Conservation (phyloP, 2,329 filamentous ascomycete genomes). For the Penicillium sp. region DNA sequence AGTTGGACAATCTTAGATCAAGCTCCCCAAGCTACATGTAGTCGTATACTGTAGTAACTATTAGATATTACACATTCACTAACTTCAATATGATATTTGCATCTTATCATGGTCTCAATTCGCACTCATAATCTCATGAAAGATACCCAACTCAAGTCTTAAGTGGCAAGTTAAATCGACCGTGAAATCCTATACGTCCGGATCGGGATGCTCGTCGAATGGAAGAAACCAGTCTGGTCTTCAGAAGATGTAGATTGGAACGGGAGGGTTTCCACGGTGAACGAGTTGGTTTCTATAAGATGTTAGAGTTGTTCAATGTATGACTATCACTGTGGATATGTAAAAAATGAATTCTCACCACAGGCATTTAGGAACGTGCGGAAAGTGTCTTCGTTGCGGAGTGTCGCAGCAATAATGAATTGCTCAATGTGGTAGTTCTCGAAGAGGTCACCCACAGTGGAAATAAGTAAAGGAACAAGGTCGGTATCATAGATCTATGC, state of each 20-base stretch:
- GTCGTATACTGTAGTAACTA: neutral
- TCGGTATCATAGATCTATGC: conserved; percentile 60
- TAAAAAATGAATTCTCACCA: conserved; percentile 46
- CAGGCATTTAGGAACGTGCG: conserved; percentile 58
- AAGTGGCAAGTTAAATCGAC: neutral
- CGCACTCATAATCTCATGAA: conserved; percentile 5
- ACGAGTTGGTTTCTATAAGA: conserved; percentile 32
- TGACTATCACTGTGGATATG: too few relatives aligned
- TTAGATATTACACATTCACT: neutral
- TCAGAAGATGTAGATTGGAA: conserved; percentile 46
- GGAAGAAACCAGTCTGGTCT: conserved; percentile 50
- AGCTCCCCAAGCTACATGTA: neutral
- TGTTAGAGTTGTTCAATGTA: neutral
- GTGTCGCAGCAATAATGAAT: conserved; percentile 60
- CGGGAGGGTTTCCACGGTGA: conserved; percentile 40
- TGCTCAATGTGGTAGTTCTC: conserved; percentile 51
- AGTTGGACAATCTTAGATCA: neutral
- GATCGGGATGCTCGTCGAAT: conserved; percentile 42
- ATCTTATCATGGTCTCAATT: neutral
- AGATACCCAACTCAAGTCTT: neutral
- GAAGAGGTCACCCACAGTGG: conserved; percentile 57
- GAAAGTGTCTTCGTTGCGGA: conserved; percentile 63
- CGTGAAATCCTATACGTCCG: conserved; percentile 36
- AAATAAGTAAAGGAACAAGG: conserved; percentile 57
- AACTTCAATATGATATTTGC: neutral